These are phyloP conservation scores for Aspergillus caelatus DNA, from an alignment of 2,329 filamentous ascomycete species.

Conservation along the genomic window DNA sequence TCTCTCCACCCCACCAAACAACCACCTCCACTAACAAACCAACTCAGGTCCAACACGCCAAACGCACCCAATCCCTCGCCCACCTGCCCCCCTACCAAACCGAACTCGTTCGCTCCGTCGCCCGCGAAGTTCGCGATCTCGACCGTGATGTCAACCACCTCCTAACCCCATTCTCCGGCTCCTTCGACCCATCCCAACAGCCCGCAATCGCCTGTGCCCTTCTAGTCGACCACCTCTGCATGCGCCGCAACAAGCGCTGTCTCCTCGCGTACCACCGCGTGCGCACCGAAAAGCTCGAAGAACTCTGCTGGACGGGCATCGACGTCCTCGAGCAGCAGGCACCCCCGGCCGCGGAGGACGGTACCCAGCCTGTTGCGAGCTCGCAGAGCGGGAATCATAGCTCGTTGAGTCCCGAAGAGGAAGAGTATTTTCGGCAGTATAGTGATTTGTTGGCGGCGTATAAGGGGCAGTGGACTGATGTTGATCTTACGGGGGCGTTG, in stretches of 20 bases:
- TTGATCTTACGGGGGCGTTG: slow-evolving; percentile 90
- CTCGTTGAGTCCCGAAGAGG: slow-evolving; percentile 90
- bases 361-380: slow-evolving; percentile 39
- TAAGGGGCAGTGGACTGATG: slow-evolving; percentile 97
- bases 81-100: slow-evolving; percentile 91
- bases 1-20: background rate
- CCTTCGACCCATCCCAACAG: slow-evolving; percentile 81
- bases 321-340: slow-evolving; percentile 74
- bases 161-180: slow-evolving; percentile 78
- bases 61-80: slow-evolving; percentile 83
- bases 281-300: slow-evolving; percentile 86
- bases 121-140: slow-evolving; percentile 89
- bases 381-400: slow-evolving; percentile 58
- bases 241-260: slow-evolving; percentile 95
- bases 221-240: slow-evolving; percentile 89
- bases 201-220: slow-evolving; percentile 84
- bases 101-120: slow-evolving; percentile 83
- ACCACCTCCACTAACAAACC: background rate
- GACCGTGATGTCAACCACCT: slow-evolving; percentile 81
- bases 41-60: slow-evolving; percentile 80
- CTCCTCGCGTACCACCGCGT: slow-evolving; percentile 92
- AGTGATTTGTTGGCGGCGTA: slow-evolving; percentile 91
- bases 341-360: slow-evolving; percentile 52
- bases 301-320: slow-evolving; percentile 87
- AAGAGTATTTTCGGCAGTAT: slow-evolving; percentile 93